Percentiles rank a stretch among this genome's conserved stretches.
phyloP scores from a whole-genome alignment of 768 basidiomycete species.

The Hypsizygus marmoreus region DNA sequence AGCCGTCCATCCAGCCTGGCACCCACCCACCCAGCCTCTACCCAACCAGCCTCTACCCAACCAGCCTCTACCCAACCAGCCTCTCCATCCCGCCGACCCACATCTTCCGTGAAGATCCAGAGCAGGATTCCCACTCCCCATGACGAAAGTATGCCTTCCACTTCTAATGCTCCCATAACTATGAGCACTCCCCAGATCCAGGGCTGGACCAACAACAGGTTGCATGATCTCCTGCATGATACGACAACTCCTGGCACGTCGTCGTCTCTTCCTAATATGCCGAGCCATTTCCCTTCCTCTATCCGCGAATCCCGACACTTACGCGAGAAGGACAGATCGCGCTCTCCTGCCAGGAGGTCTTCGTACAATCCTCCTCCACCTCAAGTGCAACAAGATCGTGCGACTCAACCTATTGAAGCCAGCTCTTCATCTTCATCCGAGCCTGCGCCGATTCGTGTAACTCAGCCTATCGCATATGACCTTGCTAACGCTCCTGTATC shows the following conservation, averaged over 20 bases:
- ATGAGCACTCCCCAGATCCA: slow-evolving; percentile 21
- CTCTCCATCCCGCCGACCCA: neutral
- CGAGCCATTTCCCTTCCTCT: slow-evolving; percentile 18
- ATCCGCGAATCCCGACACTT: slow-evolving; percentile 18
- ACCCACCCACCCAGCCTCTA: neutral
- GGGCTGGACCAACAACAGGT: slow-evolving; percentile 33
- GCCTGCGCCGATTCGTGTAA: slow-evolving; percentile 7
- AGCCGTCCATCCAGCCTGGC: slow-evolving; percentile 24
- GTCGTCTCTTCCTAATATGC: slow-evolving; percentile 46
- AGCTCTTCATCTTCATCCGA: neutral
- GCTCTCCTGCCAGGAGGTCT: slow-evolving; percentile 25
- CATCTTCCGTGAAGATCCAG: slow-evolving; percentile 1
- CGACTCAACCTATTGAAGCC: neutral
- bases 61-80: slow-evolving; percentile 1
- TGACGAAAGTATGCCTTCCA: neutral
- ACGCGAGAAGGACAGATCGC: slow-evolving; percentile 11
- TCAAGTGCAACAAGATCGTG: slow-evolving; percentile 17
- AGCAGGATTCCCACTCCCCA: slow-evolving; percentile 1
- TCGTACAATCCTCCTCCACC: slow-evolving; percentile 19
- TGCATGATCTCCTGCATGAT: slow-evolving; percentile 49
- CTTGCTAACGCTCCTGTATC: slow-evolving; percentile 32
- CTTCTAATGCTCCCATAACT: slow-evolving; percentile 4
- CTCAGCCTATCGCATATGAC: slow-evolving; percentile 12
- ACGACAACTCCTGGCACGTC: slow-evolving; percentile 35
- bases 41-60: slow-evolving; percentile 1